Conservation (phyloP, 192 early-diverging fungal species). For the Backusella tarrabulga region DNA sequence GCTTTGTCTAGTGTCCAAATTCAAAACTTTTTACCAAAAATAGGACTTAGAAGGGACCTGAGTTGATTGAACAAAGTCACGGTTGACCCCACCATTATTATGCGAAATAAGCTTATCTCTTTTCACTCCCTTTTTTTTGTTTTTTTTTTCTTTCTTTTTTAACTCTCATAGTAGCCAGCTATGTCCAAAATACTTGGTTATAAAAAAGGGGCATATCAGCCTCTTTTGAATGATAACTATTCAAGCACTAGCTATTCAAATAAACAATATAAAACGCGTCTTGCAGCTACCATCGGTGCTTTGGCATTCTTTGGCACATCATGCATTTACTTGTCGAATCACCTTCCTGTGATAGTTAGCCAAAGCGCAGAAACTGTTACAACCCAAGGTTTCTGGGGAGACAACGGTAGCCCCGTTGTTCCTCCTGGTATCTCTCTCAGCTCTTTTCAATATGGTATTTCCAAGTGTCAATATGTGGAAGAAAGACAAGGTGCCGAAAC, state of each 20-base stretch:
- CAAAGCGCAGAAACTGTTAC: not conserved
- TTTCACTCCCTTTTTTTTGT: not conserved
- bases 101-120: not conserved
- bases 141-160: not conserved
- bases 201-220: not conserved
- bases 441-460: conserved; percentile 17
- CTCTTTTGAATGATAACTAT: not conserved
- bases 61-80: not conserved
- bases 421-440: conserved; percentile 21
- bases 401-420: conserved; percentile 8
- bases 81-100: not conserved
- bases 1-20: not conserved
- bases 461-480: conserved; percentile 10
- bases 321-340: conserved; percentile 1
- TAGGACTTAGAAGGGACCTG: not conserved
- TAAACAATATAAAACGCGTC: not conserved
- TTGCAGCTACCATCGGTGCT: not conserved
- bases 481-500: conserved; percentile 4
- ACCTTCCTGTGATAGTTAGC: not conserved
- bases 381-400: not conserved
- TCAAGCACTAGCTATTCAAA: not conserved
- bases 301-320: conserved; percentile 9
- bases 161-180: not conserved
- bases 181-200: not conserved
- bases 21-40: conserved; percentile 2